Base-by-base conservation (phyloP, 257 asterid genomes). In the Scutellaria barbata region DNA sequence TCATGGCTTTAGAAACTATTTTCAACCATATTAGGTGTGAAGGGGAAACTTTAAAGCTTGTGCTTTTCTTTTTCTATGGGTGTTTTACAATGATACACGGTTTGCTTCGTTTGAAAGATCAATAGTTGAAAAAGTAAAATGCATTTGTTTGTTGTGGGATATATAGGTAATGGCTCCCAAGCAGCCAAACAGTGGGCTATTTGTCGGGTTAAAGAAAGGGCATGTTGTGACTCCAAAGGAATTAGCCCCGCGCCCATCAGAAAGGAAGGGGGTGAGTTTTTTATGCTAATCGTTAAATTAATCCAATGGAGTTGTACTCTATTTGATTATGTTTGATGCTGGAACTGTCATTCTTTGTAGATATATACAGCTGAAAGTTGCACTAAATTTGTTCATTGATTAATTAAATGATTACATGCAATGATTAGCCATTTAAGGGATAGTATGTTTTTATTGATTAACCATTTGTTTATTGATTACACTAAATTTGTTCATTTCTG, bases 221-320 rank as follows among this genome's bases (percentile, higher is more conserved):
- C 97, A 92, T 76, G 81, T 92, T 51, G 92, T 88, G 12, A 92
- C 98, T 63, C 92, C 88, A 25, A 92, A 88, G 81, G 96, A 90
- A 54, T 65, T 90, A 63, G 92, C 92, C 6, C 88, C 96, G 0
- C 96, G 96, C 63, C 98, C 98, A 1, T 90, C 98, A 0, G 92
- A 79, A 25, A 83, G 98, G 81, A 90, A 92, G 83, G 98, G 98
- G 75, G 98, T 92, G 84, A 72, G 85, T 68, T 61, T 63, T 10
- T 59, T 33, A 50, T 30, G 13, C 5, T 42, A 13, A 8, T 25
- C 57, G 68, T 17, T 51, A 10, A 47, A 5, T 67, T 25, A 18
- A 25, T 42, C 41, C 46, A 16, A 67, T 48, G 37, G n/a, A 18
- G 40, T 43, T 52, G 37, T 37, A 5, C 53, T 30, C 17, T 25